Base-by-base conservation (phyloP, 345 rosid genomes). In the Isatis tinctoria region DNA sequence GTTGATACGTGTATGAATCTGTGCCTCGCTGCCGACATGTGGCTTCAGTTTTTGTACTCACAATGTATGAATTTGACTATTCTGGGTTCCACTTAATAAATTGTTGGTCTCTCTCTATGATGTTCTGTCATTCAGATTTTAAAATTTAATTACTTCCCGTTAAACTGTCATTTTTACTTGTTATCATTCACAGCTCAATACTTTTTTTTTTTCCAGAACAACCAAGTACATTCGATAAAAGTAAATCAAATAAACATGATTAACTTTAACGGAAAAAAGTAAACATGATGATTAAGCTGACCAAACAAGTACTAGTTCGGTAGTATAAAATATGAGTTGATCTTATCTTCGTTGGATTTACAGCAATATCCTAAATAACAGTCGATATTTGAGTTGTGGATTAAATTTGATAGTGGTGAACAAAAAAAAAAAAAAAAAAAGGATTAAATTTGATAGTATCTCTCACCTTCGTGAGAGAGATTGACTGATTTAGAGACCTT, bases 1-100 rank as follows among this genome's bases (percentile, higher is more conserved):
- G 16, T 17, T 20, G 60, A 66, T 58, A 58, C 78, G 73, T 58
- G 73, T 74, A 58, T 67, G 67, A 4, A 8, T 40, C 35, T 66
- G 60, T 58, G 51, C 52, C 60, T 59, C 14, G 1, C 10, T 60
- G 67, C 73, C 60, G 73, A 74, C 78, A 74, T 66, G 72, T 74
- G 73, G 57, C 24, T 3, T 58, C 40, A 35, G 2, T 17, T 27
- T 70, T 24, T 57, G 60, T 47, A 17, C 26, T 40, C 63, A 24
- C 24, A 35, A 49, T 36, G 47, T 7, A 20, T 65, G 41, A 32
- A 44, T 16, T 32, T 65, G 56, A 47, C 70, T 65, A n/a, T 41
- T 11, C 3, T 65, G 32, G 44, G 26, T 30, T 18, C 32, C 18
- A 6, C 27, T 47, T 6, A 28, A 47, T 8, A 20, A 7, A 6